phyloP scores from a whole-genome alignment of 1,284 basidiomycete genomes.

The Violaceomyces palustris region DNA sequence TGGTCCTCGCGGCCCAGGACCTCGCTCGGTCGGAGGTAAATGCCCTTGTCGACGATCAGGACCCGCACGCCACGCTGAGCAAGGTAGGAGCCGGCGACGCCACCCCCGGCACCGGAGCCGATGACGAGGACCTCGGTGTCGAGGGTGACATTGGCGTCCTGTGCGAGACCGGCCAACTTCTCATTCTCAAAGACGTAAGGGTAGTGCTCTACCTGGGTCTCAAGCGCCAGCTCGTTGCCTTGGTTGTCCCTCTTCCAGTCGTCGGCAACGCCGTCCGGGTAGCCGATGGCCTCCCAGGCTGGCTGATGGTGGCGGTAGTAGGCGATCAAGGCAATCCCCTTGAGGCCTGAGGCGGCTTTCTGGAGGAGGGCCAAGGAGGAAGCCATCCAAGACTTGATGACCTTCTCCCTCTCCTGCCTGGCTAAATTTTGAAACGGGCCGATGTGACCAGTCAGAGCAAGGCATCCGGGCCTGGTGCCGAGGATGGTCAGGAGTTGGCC shows the following conservation, averaged over 20 bases:
- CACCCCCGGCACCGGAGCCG: conserved; percentile 56
- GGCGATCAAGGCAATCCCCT: conserved; percentile 36
- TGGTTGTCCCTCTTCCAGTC: conserved; percentile 37
- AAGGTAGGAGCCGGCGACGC: conserved; percentile 51
- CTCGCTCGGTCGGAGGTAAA: conserved; percentile 51
- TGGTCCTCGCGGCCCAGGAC: conserved; percentile 50
- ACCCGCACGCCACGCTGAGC: conserved; percentile 52
- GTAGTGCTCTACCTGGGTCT: conserved; percentile 19
- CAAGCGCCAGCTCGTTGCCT: conserved; percentile 7
- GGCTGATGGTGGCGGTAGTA: conserved; percentile 42
- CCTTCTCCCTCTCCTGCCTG: conserved; percentile 14
- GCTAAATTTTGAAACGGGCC: conserved; percentile 43
- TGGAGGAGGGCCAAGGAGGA: conserved; percentile 40
- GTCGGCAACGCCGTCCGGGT: conserved; percentile 33
- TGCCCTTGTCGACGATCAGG: conserved; percentile 56
- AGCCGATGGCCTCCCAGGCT: conserved; percentile 48
- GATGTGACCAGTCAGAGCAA: conserved; percentile 40
- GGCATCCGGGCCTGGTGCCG: conserved; percentile 38
- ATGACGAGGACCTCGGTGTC: conserved; percentile 53
- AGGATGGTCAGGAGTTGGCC: conserved; percentile 38
- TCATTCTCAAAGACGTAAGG: conserved; percentile 48
- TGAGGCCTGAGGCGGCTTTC: conserved; percentile 43
- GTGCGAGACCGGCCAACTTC: conserved; percentile 28
- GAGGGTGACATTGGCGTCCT: conserved; percentile 31
- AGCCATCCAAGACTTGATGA: conserved; percentile 32